phyloP scores from a whole-genome alignment of 164 flowering plant genomes.

The Vitis labrusca region DNA sequence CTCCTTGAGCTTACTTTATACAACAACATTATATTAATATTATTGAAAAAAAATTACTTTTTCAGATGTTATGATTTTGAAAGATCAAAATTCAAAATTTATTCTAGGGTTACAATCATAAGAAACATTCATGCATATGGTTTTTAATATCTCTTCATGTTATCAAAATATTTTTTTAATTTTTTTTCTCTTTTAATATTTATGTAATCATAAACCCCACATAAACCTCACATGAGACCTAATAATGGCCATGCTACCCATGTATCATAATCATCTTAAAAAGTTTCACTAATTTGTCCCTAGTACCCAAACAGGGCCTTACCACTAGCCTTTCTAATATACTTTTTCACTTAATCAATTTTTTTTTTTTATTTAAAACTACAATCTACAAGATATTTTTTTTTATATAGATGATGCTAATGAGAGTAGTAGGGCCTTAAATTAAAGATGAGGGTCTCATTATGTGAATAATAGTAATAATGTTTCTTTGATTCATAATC shows the following conservation, averaged over 20 bases:
- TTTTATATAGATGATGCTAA: constrained; percentile 4
- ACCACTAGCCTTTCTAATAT: neutral
- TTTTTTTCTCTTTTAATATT: no score
- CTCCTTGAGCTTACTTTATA: no score
- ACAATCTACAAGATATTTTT: neutral
- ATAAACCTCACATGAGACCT: constrained; percentile 17
- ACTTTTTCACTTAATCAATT: constrained; percentile 4
- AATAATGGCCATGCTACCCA: constrained; percentile 7
- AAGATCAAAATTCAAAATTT: no score
- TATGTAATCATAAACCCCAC: constrained; percentile 9
- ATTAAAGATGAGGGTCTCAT: neutral
- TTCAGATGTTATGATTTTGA: no score
- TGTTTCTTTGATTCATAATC: neutral
- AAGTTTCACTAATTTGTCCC: constrained; percentile 1
- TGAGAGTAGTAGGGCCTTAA: constrained; percentile 2
- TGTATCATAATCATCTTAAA: neutral
- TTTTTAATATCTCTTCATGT: no score
- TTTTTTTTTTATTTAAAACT: neutral
- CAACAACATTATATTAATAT: no score
- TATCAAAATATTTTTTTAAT: no score
- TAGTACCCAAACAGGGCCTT: neutral
- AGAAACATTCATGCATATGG: no score
- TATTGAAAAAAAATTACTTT: no score
- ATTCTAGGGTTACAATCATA: no score
- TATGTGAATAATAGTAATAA: neutral